Base-by-base conservation (phyloP, 1,139 yeast genomes). In the Pichia terricola region DNA sequence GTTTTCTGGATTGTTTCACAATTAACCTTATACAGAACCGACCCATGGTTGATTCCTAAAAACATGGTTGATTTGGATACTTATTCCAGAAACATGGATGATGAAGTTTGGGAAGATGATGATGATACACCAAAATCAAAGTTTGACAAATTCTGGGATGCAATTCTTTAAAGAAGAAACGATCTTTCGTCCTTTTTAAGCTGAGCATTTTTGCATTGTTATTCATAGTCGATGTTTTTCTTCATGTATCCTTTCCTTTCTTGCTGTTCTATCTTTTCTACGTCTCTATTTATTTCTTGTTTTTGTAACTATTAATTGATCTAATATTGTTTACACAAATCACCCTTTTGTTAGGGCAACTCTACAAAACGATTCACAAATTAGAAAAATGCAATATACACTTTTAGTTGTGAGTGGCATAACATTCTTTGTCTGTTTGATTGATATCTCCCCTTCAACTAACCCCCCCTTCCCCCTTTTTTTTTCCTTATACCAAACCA, bases 381-480 rank as follows among this genome's bases (percentile, higher is more conserved):
- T 16, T 16, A 16, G 22, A 16, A 16, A 16, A 16, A 16, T 16
- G 22, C 22, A 16, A 16, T 16, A 16, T 16, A 16, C 22, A 16
- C 22, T 16, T 16, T 16, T 16, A 16, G 22, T 16, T 16, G 22
- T 16, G 22, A 16, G 1, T 16, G 22, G 22, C 22, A 16, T 16
- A 16, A 16, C 22, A 2, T 16, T 16, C 22, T 16, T 16, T 16
- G 22, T 16, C 22, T 16, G 22, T 16, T 16, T 16, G 2, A 16
- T 16, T 16, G 22, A 16, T 16, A 2, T 2, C 22, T 16, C 22
- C 22, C 22, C 22, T 16, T 2, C 2, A 16, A 16, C 22, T 74
- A 10, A 70, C 74, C 46, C 87, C 85, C 7, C 91, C 89, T 41
- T n/a, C 69, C 46, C 52, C 40, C 55, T 63, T 16, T 16, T 16